phyloP scores from a whole-genome alignment of 139 green algal species.

The Chlorella sp. region DNA sequence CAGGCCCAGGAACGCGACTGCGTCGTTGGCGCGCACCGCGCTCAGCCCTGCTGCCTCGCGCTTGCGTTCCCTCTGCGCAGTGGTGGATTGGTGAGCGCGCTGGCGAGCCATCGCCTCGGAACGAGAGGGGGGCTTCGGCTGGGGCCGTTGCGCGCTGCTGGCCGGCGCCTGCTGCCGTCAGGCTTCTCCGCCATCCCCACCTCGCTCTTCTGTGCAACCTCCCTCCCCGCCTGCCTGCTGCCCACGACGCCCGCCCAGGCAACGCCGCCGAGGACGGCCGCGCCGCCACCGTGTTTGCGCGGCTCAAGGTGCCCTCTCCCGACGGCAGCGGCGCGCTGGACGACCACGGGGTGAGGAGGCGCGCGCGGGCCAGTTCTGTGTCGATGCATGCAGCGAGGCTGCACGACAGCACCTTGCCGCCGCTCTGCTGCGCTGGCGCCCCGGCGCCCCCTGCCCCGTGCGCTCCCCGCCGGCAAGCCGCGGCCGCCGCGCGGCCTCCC shows the following conservation, averaged over 20 bases:
- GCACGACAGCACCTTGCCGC: no score
- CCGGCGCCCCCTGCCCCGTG: no score
- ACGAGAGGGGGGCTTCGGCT: no score
- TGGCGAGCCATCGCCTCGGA: background rate
- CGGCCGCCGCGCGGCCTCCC: no score
- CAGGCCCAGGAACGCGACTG: background rate
- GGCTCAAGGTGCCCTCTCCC: slow-evolving; percentile 67
- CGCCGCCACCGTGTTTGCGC: slow-evolving; percentile 79
- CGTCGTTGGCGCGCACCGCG: background rate
- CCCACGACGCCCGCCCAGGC: no score
- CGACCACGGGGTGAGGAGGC: slow-evolving; percentile 75
- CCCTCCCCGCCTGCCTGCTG: no score
- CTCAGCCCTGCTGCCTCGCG: background rate
- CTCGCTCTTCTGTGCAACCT: background rate
- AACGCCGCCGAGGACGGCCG: slow-evolving; percentile 84
- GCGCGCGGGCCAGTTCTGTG: no score
- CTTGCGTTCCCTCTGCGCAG: background rate
- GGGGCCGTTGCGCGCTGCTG: no score
- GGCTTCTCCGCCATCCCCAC: background rate
- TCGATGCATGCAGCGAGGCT: background rate
- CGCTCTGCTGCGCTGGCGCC: no score
- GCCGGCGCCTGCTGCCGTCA: no score
- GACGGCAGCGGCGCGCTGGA: slow-evolving; percentile 59
- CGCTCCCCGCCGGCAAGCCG: no score
- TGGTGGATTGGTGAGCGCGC: slow-evolving; percentile 47